Base-by-base conservation (phyloP, 768 basidiomycete species). In the Tephrocybe sp. region DNA sequence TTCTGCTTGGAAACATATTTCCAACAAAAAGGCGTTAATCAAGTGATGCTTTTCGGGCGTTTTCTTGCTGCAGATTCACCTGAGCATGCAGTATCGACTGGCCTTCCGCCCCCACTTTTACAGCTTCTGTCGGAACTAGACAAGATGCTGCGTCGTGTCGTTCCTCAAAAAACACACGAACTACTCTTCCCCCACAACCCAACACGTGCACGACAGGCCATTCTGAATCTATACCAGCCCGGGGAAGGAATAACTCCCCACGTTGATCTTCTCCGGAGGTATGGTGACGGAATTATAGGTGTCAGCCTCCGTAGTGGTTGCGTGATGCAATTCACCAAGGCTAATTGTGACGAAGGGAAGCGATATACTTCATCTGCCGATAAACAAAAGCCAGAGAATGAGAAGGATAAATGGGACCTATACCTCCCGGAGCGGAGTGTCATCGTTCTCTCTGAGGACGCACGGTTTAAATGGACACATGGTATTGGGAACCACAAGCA, bases 181-280 rank as follows among this genome's bases (percentile, higher is more conserved):
- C 71, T 89, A 16, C 73, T 92, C 19, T 92, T 92, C 60, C 84
- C 87, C 1, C 52, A 54, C 5, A 57, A 61, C 39, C 68, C 75
- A 26, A 65, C 68, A 20, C 63, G 60, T 39, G 85, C 89, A 0
- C 77, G 92, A 22, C 94, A 98, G 63, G 89, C 84, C 1, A 98
- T 98, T 49, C 58, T 98, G 46, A 98, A 98, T 64, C 72, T 94
- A 1, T 98, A 98, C 65, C 71, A 72, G 17, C 91, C 93, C 0
- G 95, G 95, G 6, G 83, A 93, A 64, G 95, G 95, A 10, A 98
- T 98, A 57, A 73, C 84, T 0, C 79, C 91, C 0, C 95, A 98
- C 59, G 79, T 98, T 38, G 95, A 98, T 62, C 74, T 98, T 19
- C 77, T 91, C 3, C 70, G 75, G 22, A 82, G 95, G 12, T 98